These are phyloP conservation scores for Hypholoma sublateritium DNA, from an alignment of 768 basidiomycete species.

Conservation along the genomic window DNA sequence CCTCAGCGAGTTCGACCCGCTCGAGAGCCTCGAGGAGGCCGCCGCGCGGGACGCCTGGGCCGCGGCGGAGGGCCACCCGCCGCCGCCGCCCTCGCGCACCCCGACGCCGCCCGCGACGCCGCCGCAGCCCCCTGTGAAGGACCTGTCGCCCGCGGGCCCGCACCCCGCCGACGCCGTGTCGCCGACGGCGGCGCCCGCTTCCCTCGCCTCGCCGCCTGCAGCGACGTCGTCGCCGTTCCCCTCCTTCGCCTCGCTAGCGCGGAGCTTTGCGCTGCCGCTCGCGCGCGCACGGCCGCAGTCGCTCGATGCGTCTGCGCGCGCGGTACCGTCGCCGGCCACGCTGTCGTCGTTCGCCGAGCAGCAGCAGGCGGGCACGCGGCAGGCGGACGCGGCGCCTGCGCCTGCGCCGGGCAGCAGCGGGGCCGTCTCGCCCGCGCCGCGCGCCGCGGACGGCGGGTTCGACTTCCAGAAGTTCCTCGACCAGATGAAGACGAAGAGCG, in stretches of 20 bases:
- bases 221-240: conserved; percentile 45
- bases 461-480: conserved; percentile 96
- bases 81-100: conserved; percentile 49
- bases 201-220: conserved; percentile 21
- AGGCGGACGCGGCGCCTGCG: too few species aligned
- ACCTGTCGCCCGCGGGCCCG: conserved; percentile 22
- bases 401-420: conserved; percentile 19
- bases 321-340: conserved; percentile 57
- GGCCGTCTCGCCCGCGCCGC: conserved; percentile 29
- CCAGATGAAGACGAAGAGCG: conserved; percentile 85
- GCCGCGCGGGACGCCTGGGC: conserved; percentile 69
- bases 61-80: conserved; percentile 59
- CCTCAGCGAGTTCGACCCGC: conserved; percentile 68
- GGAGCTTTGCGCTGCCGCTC: conserved; percentile 53
- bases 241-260: conserved; percentile 66
- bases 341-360: conserved; percentile 54
- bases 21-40: conserved; percentile 55
- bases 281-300: conserved; percentile 54
- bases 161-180: conserved; percentile 2
- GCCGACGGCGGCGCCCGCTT: conserved; percentile 7
- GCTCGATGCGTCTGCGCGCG: conserved; percentile 52
- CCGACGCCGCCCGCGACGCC: conserved; percentile 39
- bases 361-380: conserved; percentile 28
- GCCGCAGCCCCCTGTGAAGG: conserved; percentile 37
- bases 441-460: conserved; percentile 52